These are phyloP conservation scores for Hanseniaspora meyeri DNA, from an alignment of 805 yeast genomes.

Conservation along the genomic window DNA sequence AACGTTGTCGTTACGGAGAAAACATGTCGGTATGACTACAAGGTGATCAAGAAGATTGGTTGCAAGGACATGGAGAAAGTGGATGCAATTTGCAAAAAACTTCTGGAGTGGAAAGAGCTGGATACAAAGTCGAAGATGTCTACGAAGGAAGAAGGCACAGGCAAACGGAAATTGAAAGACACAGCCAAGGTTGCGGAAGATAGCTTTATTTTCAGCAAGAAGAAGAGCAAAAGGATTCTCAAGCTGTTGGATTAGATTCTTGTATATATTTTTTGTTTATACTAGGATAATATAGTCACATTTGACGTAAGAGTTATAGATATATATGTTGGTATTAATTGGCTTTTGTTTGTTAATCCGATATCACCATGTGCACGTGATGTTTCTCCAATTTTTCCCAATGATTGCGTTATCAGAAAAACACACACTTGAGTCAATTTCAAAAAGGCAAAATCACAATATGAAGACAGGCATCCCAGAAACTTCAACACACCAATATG, in stretches of 20 bases:
- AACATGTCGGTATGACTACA: background rate
- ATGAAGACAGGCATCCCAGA: too few relatives aligned
- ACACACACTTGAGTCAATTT: too few relatives aligned
- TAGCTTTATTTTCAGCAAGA: background rate
- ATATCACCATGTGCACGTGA: too few relatives aligned
- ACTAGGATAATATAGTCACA: too few relatives aligned
- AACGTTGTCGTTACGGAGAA: background rate
- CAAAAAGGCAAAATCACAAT: too few relatives aligned
- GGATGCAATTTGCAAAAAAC: background rate
- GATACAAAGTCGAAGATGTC: background rate
- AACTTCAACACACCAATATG: too few relatives aligned
- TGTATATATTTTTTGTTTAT: too few relatives aligned
- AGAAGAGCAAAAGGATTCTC: conserved; percentile 1
- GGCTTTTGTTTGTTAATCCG: too few relatives aligned
- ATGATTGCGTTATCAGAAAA: too few relatives aligned
- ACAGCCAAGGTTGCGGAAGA: background rate
- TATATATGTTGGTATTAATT: too few relatives aligned
- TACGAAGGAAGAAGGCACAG: background rate
- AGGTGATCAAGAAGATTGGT: conserved; percentile 1
- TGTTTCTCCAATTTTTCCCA: too few relatives aligned
- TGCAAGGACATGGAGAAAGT: background rate
- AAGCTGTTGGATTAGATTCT: background rate
- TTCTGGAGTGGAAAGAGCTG: background rate
- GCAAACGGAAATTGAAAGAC: background rate
- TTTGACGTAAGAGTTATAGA: too few relatives aligned